Percentiles rank a stretch among this genome's conserved stretches.
Conservation (phyloP, 257 asterid species). For the Scutellaria minor region DNA sequence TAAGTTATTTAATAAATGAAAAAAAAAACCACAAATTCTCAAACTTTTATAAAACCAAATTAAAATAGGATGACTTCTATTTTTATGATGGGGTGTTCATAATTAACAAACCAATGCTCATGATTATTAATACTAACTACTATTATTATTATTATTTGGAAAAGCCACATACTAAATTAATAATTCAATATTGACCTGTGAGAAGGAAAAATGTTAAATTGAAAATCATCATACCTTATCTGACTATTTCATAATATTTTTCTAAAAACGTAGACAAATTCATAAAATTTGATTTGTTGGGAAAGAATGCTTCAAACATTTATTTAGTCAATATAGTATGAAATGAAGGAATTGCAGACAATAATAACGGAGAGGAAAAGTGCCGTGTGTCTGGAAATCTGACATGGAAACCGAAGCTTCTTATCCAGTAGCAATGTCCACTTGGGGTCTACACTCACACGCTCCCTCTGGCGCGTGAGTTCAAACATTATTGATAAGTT, state of each 20-base stretch:
- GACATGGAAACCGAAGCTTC: constrained; percentile 29
- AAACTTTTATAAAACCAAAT: too few relatives aligned
- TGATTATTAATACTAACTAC: too few relatives aligned
- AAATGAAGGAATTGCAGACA: neutral
- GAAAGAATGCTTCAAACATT: neutral
- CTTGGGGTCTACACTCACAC: neutral
- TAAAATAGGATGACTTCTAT: too few relatives aligned
- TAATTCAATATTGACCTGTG: too few relatives aligned
- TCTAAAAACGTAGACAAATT: too few relatives aligned
- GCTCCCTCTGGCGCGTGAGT: constrained; percentile 21
- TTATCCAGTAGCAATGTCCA: constrained; percentile 36
- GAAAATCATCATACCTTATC: neutral
- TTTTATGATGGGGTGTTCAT: too few relatives aligned
- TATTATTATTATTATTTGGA: neutral
- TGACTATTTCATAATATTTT: neutral
- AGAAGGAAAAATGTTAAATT: neutral
- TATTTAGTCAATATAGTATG: neutral
- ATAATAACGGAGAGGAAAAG: constrained; percentile 8
- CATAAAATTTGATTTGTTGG: neutral
- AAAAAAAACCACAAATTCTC: too few relatives aligned
- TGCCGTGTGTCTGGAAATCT: neutral
- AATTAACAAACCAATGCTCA: too few relatives aligned
- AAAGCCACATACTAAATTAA: neutral
- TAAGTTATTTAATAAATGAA: too few relatives aligned
- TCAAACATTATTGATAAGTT: too few relatives aligned